Percentiles rank a stretch among this genome's conserved stretches.
Evolutionary conservation across 1,284 basidiomycete species (phyloP).

Genomic region (Rhodotorula sp.): DNA sequence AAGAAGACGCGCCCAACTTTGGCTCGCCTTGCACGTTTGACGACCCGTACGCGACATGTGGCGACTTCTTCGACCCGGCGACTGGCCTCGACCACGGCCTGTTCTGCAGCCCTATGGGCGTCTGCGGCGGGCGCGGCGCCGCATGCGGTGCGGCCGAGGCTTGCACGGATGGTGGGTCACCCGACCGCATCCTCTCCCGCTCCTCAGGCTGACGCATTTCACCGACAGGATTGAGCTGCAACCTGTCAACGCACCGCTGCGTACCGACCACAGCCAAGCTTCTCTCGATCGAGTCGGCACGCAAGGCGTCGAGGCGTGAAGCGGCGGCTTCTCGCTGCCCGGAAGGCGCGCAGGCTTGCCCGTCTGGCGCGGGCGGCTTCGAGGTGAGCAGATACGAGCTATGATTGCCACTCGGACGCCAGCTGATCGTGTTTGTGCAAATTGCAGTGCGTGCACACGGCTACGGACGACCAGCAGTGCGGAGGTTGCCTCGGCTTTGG

Average conservation of each 20-base stretch:
- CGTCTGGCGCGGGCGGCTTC: constrained; percentile 25
- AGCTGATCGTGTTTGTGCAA: background rate
- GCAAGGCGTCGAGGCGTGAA: constrained; percentile 17
- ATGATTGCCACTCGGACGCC: no score
- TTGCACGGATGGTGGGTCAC: constrained; percentile 21
- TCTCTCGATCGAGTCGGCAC: constrained; percentile 6
- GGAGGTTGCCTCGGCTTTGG: constrained; percentile 27
- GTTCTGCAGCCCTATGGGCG: constrained; percentile 29
- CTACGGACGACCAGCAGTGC: constrained; percentile 22
- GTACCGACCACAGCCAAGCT: constrained; percentile 1
- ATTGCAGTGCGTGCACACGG: constrained; percentile 22
- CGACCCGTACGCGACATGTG: constrained; percentile 20
- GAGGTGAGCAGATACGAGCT: background rate
- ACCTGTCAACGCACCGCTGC: constrained; percentile 28
- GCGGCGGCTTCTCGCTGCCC: constrained; percentile 23
- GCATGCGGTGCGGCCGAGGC: constrained; percentile 28
- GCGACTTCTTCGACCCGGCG: constrained; percentile 24
- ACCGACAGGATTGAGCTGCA: constrained; percentile 25
- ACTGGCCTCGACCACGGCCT: constrained; percentile 31
- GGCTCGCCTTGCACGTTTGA: constrained; percentile 11
- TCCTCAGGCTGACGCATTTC: background rate
- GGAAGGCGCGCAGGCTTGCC: constrained; percentile 16
- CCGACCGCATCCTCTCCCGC: no score
- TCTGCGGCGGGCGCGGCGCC: constrained; percentile 28
- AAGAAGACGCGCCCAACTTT: constrained; percentile 22